phyloP scores from a whole-genome alignment of 352 stramenopile genomes.

The Phytophthora aleatoria region DNA sequence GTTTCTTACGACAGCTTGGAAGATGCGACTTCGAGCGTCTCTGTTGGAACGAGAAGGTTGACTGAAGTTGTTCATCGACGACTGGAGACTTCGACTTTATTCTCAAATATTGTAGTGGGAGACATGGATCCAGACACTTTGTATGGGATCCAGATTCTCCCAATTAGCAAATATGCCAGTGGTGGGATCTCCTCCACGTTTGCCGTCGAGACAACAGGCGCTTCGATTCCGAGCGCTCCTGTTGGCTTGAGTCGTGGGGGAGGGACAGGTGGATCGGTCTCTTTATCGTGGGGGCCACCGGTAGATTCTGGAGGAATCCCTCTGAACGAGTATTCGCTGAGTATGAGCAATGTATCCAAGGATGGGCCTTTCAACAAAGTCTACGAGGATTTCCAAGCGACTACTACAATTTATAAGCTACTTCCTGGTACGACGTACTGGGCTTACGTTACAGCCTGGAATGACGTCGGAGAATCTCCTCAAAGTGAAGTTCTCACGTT shows the following conservation, averaged over 20 bases:
- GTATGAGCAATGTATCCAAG: constrained; percentile 19
- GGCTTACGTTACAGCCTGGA: constrained; percentile 44
- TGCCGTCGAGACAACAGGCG: constrained; percentile 29
- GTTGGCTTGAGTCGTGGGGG: constrained; percentile 12
- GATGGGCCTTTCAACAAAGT: constrained; percentile 24
- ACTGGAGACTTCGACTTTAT: constrained; percentile 3
- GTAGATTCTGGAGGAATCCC: constrained; percentile 51
- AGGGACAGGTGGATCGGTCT: constrained; percentile 46
- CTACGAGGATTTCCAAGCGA: constrained; percentile 30
- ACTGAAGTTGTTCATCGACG: constrained; percentile 7
- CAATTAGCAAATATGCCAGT: constrained; percentile 38
- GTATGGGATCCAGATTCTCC: constrained; percentile 57
- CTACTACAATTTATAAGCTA: constrained; percentile 37
- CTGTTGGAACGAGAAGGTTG: constrained; percentile 23
- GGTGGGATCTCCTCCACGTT: constrained; percentile 33
- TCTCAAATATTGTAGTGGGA: constrained; percentile 36
- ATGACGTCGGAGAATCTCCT: constrained; percentile 43
- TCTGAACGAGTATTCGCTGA: constrained; percentile 43
- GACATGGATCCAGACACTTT: constrained; percentile 55
- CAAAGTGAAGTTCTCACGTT: constrained; percentile 20
- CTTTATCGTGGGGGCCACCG: constrained; percentile 44
- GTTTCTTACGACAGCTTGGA: constrained; percentile 42
- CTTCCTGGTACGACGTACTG: constrained; percentile 43
- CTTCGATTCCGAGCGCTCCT: constrained; percentile 42
- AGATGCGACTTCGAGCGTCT: not conserved